Evolutionary conservation across 495 filamentous ascomycete genomes (phyloP).

Genomic region (Aspergillus biplanus): DNA sequence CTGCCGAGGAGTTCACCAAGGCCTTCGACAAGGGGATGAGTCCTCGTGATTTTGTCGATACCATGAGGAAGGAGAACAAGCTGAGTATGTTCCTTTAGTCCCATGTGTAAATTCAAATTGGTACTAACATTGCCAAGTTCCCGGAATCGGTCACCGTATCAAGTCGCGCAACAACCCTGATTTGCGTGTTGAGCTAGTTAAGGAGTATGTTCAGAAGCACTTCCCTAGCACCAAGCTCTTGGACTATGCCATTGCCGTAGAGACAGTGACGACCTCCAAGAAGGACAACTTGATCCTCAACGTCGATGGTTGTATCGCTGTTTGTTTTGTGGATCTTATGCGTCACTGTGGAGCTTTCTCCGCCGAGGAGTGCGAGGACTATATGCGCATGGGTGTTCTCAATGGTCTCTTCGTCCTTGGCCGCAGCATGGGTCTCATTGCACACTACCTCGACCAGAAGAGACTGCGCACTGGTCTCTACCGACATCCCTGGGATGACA

Average conservation of each 20-base stretch:
- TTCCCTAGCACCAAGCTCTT: constrained; percentile 97
- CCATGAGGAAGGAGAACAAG: constrained; percentile 99
- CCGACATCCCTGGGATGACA: constrained; percentile 98
- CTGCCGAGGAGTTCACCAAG: constrained; percentile 97
- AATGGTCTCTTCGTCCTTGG: constrained; percentile 99
- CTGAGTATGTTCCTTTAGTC: constrained; percentile 64
- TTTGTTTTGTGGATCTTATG: constrained; percentile 97
- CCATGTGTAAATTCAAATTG: neutral
- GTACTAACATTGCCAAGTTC: constrained; percentile 60
- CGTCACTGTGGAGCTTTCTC: constrained; percentile 97
- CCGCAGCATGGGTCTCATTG: constrained; percentile 96
- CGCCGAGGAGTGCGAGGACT: constrained; percentile 58
- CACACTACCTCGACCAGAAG: constrained; percentile 99
- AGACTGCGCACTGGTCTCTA: constrained; percentile 95
- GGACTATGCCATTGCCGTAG: constrained; percentile 96
- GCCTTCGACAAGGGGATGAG: constrained; percentile 97
- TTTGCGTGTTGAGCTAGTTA: constrained; percentile 98
- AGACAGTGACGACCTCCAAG: constrained; percentile 98
- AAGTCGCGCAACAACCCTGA: constrained; percentile 99
- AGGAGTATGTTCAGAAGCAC: constrained; percentile 96
- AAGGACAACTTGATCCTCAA: constrained; percentile 99
- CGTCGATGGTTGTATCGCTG: constrained; percentile 96
- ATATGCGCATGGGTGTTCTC: constrained; percentile 87
- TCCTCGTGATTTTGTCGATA: constrained; percentile 98
- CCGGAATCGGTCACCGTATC: constrained; percentile 97